Percentiles rank a stretch among this genome's conserved stretches.
Evolutionary conservation across 2,329 filamentous ascomycete species (phyloP).

Genomic region (Aaosphaeria arxii): DNA sequence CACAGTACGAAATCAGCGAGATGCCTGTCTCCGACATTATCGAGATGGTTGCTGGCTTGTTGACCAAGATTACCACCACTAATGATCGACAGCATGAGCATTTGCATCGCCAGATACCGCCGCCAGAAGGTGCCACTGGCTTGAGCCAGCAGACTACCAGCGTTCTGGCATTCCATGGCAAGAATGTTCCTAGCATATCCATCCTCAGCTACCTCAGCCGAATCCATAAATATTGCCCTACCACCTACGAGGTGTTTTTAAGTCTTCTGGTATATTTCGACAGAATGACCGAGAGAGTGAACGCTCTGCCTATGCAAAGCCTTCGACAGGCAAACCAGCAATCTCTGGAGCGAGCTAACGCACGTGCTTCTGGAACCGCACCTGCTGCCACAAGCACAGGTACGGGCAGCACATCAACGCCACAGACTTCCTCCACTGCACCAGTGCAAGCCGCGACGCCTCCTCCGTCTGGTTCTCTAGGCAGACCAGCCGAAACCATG

Average conservation of each 20-base stretch:
- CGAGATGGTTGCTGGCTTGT: conserved; percentile 94
- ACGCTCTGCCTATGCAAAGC: conserved; percentile 70
- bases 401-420: conserved; percentile 21
- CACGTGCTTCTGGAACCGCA: conserved; percentile 19
- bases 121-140: conserved; percentile 56
- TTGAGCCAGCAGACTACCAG: conserved; percentile 64
- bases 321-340: conserved; percentile 53
- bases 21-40: conserved; percentile 98
- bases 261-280: conserved; percentile 97
- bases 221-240: conserved; percentile 98
- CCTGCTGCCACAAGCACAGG: conserved; percentile 37
- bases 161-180: conserved; percentile 94
- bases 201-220: conserved; percentile 93
- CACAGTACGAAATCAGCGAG: conserved; percentile 87
- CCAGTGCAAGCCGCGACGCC: conserved; percentile 45
- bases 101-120: conserved; percentile 70
- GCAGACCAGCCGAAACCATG: conserved; percentile 34
- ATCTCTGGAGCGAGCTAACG: conserved; percentile 39
- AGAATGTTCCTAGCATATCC: conserved; percentile 95
- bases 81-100: conserved; percentile 95
- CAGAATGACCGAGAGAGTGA: conserved; percentile 95
- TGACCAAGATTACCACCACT: conserved; percentile 96
- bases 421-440: conserved; percentile 22
- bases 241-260: conserved; percentile 96
- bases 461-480: conserved; percentile 48